A percentile compares a stretch with the other conserved stretches of the same genome.
Conservation (phyloP, 257 asterid species). For the Nicotiana tabacum region DNA sequence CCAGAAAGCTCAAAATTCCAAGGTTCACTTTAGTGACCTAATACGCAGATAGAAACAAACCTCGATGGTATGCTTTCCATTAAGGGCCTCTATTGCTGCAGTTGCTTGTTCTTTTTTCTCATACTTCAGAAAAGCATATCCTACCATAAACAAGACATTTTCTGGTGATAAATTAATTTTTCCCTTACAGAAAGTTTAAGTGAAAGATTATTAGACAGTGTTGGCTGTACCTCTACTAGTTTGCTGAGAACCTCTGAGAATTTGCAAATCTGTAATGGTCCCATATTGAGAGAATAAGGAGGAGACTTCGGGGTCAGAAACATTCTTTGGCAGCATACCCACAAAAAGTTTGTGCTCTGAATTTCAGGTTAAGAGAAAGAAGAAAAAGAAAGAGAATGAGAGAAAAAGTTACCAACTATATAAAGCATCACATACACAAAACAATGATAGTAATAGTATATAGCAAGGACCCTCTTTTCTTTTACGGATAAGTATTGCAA, state of each 20-base stretch:
- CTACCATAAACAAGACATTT: constrained; percentile 29
- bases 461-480: background rate
- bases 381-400: constrained; percentile 12
- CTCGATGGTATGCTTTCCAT: constrained; percentile 96
- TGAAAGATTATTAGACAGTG: background rate
- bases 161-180: background rate
- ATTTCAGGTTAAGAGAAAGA: constrained; percentile 9
- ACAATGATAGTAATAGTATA: background rate
- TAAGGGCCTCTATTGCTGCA: constrained; percentile 82
- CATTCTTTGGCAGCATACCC: constrained; percentile 97
- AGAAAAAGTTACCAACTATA: constrained; percentile 6
- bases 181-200: background rate
- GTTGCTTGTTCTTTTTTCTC: constrained; percentile 84
- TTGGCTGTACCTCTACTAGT: constrained; percentile 69
- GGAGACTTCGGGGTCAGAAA: constrained; percentile 71
- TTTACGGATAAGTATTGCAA: background rate
- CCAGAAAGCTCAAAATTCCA: no score
- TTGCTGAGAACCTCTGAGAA: constrained; percentile 89
- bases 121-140: constrained; percentile 89
- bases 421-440: background rate
- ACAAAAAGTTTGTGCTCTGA: constrained; percentile 92
- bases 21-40: background rate
- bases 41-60: constrained; percentile 31
- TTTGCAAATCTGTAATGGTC: constrained; percentile 67
- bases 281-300: constrained; percentile 84